These are phyloP conservation scores for Oxyria digyna DNA, from an alignment of 148 eudicot genomes.

Conservation along the genomic window DNA sequence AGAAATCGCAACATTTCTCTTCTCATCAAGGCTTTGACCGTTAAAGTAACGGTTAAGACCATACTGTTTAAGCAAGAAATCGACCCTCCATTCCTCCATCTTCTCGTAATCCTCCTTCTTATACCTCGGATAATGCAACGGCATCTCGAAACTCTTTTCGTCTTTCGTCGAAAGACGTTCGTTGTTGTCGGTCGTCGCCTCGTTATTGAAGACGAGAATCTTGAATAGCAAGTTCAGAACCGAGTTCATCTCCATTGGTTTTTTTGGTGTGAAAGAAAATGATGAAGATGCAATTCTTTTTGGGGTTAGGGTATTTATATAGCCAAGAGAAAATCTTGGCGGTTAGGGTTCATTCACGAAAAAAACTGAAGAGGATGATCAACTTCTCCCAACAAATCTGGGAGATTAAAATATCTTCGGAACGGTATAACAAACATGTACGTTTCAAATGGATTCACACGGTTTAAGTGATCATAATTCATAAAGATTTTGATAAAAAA, in stretches of 20 bases:
- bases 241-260: neutral
- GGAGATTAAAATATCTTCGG: neutral
- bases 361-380: neutral
- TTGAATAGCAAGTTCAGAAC: neutral
- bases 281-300: neutral
- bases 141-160: neutral
- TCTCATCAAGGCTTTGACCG: neutral
- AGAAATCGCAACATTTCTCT: neutral
- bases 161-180: neutral
- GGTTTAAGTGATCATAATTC: neutral
- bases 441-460: neutral
- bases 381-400: neutral
- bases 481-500: too few relatives aligned
- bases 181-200: neutral
- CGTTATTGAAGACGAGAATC: neutral
- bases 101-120: neutral
- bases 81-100: conserved; percentile 1
- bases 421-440: neutral
- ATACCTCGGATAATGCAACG: conserved; percentile 1
- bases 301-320: neutral
- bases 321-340: neutral
- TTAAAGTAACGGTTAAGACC: neutral
- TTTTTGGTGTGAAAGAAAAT: neutral
- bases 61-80: neutral
- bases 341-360: neutral